A percentile compares a stretch with the other conserved stretches of the same genome.
Evolutionary conservation across 1,284 basidiomycete genomes (phyloP).

Genomic region (Chalciporus sp.): DNA sequence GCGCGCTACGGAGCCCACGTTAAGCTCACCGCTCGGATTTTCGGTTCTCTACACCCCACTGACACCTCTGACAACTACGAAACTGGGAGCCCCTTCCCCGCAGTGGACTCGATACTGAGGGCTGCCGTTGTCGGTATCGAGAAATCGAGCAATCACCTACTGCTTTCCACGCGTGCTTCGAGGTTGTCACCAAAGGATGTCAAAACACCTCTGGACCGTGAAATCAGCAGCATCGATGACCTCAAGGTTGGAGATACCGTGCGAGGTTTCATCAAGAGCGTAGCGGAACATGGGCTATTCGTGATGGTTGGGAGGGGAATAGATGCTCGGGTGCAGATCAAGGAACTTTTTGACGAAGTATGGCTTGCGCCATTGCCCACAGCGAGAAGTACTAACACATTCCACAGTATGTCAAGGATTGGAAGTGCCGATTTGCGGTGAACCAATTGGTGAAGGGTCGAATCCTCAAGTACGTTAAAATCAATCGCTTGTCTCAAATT

Average conservation of each 20-base stretch:
- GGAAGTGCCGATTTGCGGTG: constrained; percentile 81
- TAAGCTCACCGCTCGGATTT: constrained; percentile 70
- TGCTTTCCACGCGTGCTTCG: constrained; percentile 80
- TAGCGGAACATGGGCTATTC: constrained; percentile 89
- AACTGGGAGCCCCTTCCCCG: constrained; percentile 58
- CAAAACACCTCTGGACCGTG: constrained; percentile 64
- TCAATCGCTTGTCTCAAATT: constrained; percentile 6
- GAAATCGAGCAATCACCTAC: constrained; percentile 59
- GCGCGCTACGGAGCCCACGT: constrained; percentile 71
- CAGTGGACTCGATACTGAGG: constrained; percentile 67
- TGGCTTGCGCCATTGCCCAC: constrained; percentile 3
- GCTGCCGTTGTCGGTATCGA: constrained; percentile 75
- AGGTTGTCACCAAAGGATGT: constrained; percentile 55
- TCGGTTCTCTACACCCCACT: constrained; percentile 78
- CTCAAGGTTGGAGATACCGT: constrained; percentile 75
- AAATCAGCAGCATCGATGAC: constrained; percentile 66
- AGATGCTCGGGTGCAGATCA: constrained; percentile 92
- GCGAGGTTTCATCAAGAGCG: constrained; percentile 88
- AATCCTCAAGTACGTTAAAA: constrained; percentile 63
- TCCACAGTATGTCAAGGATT: constrained; percentile 88
- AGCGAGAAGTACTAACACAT: constrained; percentile 10
- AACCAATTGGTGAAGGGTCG: constrained; percentile 89
- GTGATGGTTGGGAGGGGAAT: constrained; percentile 82
- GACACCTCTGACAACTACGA: constrained; percentile 84
- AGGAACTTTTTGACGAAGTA: constrained; percentile 90